Evolutionary conservation across 2,329 filamentous ascomycete genomes (phyloP).

Genomic region (Fusarium globosum): DNA sequence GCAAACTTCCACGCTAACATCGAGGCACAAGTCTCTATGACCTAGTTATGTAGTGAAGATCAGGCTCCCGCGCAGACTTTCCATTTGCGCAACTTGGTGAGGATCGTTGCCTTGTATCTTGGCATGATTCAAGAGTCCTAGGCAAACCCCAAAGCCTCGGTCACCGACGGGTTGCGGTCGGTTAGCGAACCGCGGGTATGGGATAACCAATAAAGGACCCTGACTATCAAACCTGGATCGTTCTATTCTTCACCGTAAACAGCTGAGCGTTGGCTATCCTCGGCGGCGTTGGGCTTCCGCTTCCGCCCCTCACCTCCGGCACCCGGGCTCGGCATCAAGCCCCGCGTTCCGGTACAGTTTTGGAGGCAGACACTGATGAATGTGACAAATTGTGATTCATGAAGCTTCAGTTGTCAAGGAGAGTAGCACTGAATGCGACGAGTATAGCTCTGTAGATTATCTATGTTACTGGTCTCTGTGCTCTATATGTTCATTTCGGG

Average conservation of each 20-base stretch:
- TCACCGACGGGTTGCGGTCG: conserved; percentile 41
- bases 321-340: conserved; percentile 32
- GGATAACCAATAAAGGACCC: conserved; percentile 22
- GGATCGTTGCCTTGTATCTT: conserved; percentile 1
- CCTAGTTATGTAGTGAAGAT: background rate
- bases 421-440: background rate
- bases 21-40: background rate
- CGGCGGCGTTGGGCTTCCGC: conserved; percentile 31
- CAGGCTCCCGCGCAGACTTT: background rate
- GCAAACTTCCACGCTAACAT: background rate
- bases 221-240: conserved; percentile 1
- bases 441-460: background rate
- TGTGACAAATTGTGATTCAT: too few relatives aligned
- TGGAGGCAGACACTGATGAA: background rate
- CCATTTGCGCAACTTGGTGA: background rate
- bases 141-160: conserved; percentile 13
- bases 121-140: conserved; percentile 17
- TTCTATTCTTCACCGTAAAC: background rate
- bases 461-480: background rate
- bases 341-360: conserved; percentile 18
- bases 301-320: conserved; percentile 31
- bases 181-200: conserved; percentile 25
- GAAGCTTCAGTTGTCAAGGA: background rate
- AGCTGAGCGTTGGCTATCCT: background rate
- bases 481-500: conserved; percentile 28